These are phyloP conservation scores for Mortierella polycephala DNA, from an alignment of 371 early-diverging fungal species.

Conservation along the genomic window DNA sequence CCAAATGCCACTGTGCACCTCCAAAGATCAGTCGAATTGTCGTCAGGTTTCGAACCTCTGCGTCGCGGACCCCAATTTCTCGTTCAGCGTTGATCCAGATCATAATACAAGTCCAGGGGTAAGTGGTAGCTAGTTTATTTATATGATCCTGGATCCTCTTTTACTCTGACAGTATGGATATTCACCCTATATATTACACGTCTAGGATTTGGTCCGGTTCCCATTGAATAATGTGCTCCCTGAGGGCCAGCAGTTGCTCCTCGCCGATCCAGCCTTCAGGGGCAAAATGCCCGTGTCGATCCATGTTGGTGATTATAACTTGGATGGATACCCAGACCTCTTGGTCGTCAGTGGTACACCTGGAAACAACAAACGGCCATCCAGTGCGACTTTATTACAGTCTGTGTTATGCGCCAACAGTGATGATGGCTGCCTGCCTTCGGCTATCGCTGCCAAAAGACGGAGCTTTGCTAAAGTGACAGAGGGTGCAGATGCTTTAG, in stretches of 20 bases:
- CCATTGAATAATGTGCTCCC: constrained; percentile 59
- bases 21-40: constrained; percentile 63
- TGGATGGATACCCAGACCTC: constrained; percentile 93
- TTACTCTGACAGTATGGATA: neutral
- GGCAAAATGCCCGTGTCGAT: constrained; percentile 67
- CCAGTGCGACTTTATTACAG: constrained; percentile 65
- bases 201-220: constrained; percentile 60
- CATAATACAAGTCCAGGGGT: constrained; percentile 58
- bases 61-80: constrained; percentile 76
- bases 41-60: constrained; percentile 77
- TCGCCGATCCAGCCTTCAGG: constrained; percentile 60
- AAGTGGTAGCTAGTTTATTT: constrained; percentile 8
- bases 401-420: constrained; percentile 66
- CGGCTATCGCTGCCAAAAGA: constrained; percentile 56
- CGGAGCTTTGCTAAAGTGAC: constrained; percentile 69
- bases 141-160: too few relatives aligned
- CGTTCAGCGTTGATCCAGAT: constrained; percentile 64
- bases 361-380: constrained; percentile 18
- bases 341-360: constrained; percentile 70
- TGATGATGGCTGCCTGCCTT: constrained; percentile 55
- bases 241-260: constrained; percentile 60
- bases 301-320: constrained; percentile 81
- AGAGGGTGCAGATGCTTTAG: constrained; percentile 70
- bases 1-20: constrained; percentile 82
- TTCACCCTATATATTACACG: neutral